Base-by-base conservation (phyloP, 2,329 filamentous ascomycete genomes). In the Septoria linicola region DNA sequence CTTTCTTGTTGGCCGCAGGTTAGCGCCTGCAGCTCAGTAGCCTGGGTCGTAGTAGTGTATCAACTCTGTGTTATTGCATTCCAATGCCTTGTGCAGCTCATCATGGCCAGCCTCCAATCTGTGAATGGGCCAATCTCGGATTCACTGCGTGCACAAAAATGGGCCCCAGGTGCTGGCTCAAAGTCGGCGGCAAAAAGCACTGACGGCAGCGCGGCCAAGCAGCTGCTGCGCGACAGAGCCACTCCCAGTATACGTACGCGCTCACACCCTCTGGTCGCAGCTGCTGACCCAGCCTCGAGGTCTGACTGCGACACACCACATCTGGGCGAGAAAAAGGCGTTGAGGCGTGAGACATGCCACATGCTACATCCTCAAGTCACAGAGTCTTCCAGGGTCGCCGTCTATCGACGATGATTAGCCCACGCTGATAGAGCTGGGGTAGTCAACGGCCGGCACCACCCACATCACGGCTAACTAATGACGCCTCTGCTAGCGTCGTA, bases 341-440 rank as follows among this genome's bases (percentile, higher is more conserved):
- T 57, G 54, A 55, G 54, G 17, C 37, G 42, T 52, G 45, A 54
- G 53, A 55, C 51, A 46, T 57, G 41, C 52, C 27, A 49, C 51
- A 46, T 54, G 53, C 44, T 44, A 43, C 51, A 37, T 48, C 36
- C 46, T 30, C 43, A 13, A 19, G 34, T 14, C 21, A 39, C 51
- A 43, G 34, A 46, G 31, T 21, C 32, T 34, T n/a, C 7, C 34
- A 31, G 34, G 44, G 20, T 30, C 35, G 13, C 20, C 43, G 32
- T n/a, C 34, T 58, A 58, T 61, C 59, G 57, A 58, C 58, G 56
- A 62, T 62, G 58, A 41, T 27, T 45, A 37, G 45, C 36, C 45
- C 54, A 48, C 34, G 20, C 40, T 41, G 36, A 35, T 48, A 27
- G 23, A 27, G 31, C 55, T 59, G 58, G 57, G 57, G 58, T 59